Percentiles rank a stretch among this genome's conserved stretches.
These are phyloP conservation scores for Megacollybia marginata DNA, from an alignment of 768 basidiomycete genomes.

Conservation along the genomic window DNA sequence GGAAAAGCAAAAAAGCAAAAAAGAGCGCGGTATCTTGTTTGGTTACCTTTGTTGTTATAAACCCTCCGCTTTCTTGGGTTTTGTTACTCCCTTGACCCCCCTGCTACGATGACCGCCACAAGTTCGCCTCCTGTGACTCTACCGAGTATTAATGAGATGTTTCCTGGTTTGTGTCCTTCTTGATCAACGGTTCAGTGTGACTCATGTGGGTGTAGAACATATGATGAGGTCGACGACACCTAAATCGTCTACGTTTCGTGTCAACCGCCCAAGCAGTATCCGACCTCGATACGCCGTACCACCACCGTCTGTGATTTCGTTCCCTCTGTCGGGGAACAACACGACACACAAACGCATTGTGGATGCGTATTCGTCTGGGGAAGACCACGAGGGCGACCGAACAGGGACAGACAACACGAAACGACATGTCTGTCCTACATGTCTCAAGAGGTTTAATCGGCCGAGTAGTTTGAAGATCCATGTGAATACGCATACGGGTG, in stretches of 20 bases:
- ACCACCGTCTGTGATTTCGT: not conserved
- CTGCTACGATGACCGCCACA: not conserved
- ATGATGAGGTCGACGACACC: slow-evolving; percentile 3
- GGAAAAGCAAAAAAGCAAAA: not conserved
- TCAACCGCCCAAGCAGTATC: not conserved
- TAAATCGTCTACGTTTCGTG: not conserved
- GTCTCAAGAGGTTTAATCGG: slow-evolving; percentile 59
- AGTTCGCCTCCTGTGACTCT: slow-evolving; percentile 14
- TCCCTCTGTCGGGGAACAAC: slow-evolving; percentile 2
- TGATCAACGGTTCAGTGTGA: slow-evolving; percentile 7
- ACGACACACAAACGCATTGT: slow-evolving; percentile 12
- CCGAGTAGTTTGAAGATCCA: slow-evolving; percentile 63
- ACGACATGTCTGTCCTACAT: slow-evolving; percentile 45
- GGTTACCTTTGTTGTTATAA: not conserved
- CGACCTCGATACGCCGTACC: not conserved
- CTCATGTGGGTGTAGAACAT: slow-evolving; percentile 8
- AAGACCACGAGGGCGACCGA: slow-evolving; percentile 15
- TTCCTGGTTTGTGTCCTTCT: slow-evolving; percentile 32
- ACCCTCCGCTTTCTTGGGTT: not conserved
- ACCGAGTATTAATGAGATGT: slow-evolving; percentile 49
- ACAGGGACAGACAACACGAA: slow-evolving; percentile 24
- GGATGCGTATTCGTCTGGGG: slow-evolving; percentile 9
- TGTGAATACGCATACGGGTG: slow-evolving; percentile 63
- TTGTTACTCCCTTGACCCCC: not conserved
- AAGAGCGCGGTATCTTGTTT: not conserved